Base-by-base conservation (phyloP, 2,329 filamentous ascomycete genomes). In the Mollisia scopiformis region DNA sequence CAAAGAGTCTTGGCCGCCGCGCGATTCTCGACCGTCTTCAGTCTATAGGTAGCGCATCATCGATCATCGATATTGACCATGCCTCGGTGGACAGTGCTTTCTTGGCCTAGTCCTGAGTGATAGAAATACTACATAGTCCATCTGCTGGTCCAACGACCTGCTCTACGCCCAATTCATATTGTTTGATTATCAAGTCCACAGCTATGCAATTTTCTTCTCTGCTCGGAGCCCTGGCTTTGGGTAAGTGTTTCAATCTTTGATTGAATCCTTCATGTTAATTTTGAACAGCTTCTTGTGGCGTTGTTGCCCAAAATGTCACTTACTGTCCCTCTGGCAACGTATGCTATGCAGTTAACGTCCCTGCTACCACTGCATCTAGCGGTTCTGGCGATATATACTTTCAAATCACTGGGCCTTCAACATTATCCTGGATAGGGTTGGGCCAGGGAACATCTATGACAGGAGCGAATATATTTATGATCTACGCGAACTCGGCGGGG, bases 401-500 rank as follows among this genome's bases (percentile, higher is more conserved):
- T 68, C 83, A 85, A 61, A 77, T 88, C 53, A 79, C 77, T 49
- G 82, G 81, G 2, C 83, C 85, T 1, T 78, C 77, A 41, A 76
- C 71, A 6, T 79, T 83, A 68, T 72, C 79, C 72, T 88, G 82
- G 81, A 77, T 85, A 33, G 81, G 78, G 3, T 71, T 87, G 3
- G 85, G 84, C 7, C 83, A 86, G 69, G 85, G 85, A 27, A 74
- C 66, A 1, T 64, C 71, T 21, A 88, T 87, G 85, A 65, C 71
- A 16, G 80, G 79, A 23, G 72, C 84, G 6, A 85, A 85, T 70
- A 86, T 88, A 50, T 86, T 87, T 68, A 74, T 87, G 46, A 75
- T 86, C 6, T 87, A 87, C 66, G 78, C 81, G n/a, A 77, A 79
- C 27, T 74, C 78, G 39, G 73, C 73, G 37, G 80, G 82, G 27